Evolutionary conservation across 352 stramenopile species (phyloP).

Genomic region (Phytophthora pinifolia): DNA sequence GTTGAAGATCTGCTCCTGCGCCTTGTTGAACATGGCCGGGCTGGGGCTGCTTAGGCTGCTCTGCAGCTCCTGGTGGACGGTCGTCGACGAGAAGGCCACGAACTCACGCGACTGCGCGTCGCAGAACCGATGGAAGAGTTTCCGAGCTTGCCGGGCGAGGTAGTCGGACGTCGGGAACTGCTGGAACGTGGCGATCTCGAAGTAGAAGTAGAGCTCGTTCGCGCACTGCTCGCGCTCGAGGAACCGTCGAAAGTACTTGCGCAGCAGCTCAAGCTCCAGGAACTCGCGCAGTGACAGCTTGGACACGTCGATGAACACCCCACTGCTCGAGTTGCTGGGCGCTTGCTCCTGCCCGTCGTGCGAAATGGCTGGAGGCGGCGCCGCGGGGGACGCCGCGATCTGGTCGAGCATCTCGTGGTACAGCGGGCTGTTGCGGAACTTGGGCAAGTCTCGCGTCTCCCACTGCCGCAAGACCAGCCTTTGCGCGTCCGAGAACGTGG

Average conservation of each 20-base stretch:
- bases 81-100: constrained; percentile 37
- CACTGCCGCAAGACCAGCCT: constrained; percentile 52
- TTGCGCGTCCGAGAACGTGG: constrained; percentile 63
- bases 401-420: constrained; percentile 50
- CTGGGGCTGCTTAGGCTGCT: constrained; percentile 38
- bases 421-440: constrained; percentile 38
- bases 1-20: constrained; percentile 63
- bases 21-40: constrained; percentile 71
- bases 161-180: constrained; percentile 80
- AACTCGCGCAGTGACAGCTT: constrained; percentile 63
- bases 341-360: constrained; percentile 19
- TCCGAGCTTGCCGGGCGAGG: constrained; percentile 60
- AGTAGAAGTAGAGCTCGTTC: constrained; percentile 78
- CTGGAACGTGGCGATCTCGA: constrained; percentile 70
- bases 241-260: constrained; percentile 65
- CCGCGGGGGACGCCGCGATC: constrained; percentile 10
- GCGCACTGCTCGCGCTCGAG: constrained; percentile 71
- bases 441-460: constrained; percentile 48
- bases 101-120: constrained; percentile 62
- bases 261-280: constrained; percentile 54
- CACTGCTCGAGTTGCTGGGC: constrained; percentile 4
- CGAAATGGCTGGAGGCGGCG: constrained; percentile 11
- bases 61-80: constrained; percentile 34
- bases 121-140: constrained; percentile 67
- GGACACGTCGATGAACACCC: constrained; percentile 44